Conservation (phyloP, 164 flowering plant genomes). For the Buxus sempervirens region DNA sequence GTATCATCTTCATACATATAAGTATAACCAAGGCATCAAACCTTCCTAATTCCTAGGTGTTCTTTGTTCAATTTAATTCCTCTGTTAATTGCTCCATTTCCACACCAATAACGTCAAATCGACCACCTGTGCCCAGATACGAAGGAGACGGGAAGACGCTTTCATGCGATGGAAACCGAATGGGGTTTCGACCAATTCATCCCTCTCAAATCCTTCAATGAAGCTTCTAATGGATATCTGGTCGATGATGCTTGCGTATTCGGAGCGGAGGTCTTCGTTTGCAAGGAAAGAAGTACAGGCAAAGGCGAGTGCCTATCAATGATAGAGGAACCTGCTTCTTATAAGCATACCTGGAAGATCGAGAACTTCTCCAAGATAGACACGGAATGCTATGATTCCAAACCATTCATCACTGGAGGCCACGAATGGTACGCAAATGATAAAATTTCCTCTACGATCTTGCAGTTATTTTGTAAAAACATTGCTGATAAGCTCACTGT, state of each 20-base stretch:
- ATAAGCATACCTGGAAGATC: constrained; percentile 33
- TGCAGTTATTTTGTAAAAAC: no score
- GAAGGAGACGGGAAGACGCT: constrained; percentile 26
- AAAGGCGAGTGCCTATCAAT: constrained; percentile 30
- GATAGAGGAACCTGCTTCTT: constrained; percentile 30
- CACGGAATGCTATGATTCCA: constrained; percentile 21
- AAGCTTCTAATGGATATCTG: constrained; percentile 35
- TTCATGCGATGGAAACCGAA: constrained; percentile 29
- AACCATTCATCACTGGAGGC: constrained; percentile 28
- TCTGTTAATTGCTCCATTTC: no score
- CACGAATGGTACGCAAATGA: constrained; percentile 43
- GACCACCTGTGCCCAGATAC: constrained; percentile 9
- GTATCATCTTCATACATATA: constrained; percentile 17
- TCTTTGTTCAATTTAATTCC: not conserved
- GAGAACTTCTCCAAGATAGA: constrained; percentile 31
- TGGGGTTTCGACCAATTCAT: constrained; percentile 43
- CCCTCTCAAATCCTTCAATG: constrained; percentile 20
- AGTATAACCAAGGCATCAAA: not conserved
- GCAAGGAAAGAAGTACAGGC: constrained; percentile 27
- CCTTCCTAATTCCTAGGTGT: not conserved
- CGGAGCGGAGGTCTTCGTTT: constrained; percentile 50
- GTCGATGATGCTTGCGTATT: constrained; percentile 37
- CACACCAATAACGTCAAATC: no score
- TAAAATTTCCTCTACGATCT: not conserved
- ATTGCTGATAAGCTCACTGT: no score